Evolutionary conservation across 208 protist species (phyloP).

Genomic region (Crithidia thermophila): DNA sequence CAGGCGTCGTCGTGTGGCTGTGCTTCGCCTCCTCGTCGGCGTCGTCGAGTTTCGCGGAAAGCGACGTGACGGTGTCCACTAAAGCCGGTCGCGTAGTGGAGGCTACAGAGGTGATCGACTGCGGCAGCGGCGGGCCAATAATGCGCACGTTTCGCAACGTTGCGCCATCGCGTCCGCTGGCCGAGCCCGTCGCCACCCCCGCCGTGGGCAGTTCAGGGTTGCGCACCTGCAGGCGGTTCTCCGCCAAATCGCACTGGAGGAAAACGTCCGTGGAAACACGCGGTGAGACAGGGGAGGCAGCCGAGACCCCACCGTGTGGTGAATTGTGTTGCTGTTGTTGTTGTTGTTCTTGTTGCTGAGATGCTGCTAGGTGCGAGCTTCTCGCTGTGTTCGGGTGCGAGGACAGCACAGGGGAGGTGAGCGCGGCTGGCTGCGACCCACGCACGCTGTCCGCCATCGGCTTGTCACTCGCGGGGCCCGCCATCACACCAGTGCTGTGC

Average conservation of each 20-base stretch:
- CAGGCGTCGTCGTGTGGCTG: background rate
- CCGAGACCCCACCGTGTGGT: too few species aligned
- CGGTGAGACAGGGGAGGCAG: background rate
- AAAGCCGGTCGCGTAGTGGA: background rate
- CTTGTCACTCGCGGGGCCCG: too few species aligned
- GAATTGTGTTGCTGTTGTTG: too few species aligned
- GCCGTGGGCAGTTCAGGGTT: background rate
- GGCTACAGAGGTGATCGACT: background rate
- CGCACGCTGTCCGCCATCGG: too few species aligned
- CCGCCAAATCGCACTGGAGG: background rate
- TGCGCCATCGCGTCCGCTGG: background rate
- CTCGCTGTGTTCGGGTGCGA: too few species aligned
- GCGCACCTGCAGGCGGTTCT: conserved; percentile 1
- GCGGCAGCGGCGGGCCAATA: conserved; percentile 12
- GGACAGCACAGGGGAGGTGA: background rate
- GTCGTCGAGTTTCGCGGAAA: background rate
- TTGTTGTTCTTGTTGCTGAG: too few species aligned
- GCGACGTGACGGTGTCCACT: background rate
- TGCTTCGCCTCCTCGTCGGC: background rate
- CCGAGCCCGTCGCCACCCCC: background rate
- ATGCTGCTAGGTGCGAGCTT: too few species aligned
- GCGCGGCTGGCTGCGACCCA: background rate
- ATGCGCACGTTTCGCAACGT: conserved; percentile 2
- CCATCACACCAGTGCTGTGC: background rate
- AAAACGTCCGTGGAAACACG: conserved; percentile 10